Conservation (phyloP, 306 rosid species). For the Lathyrus aphaca region DNA sequence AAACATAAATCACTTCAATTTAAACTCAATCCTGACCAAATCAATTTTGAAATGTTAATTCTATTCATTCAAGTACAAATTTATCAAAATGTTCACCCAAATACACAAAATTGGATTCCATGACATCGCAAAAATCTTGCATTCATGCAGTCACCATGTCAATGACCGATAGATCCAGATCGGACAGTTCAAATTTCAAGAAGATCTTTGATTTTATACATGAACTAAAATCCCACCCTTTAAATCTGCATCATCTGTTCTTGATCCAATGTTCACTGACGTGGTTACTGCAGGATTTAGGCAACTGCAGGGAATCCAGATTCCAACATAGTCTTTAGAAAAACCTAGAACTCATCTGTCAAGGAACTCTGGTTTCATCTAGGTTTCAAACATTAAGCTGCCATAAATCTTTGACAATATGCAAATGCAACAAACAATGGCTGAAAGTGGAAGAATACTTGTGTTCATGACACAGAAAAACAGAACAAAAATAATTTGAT, state of each 20-base stretch:
- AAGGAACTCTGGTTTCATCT: neutral
- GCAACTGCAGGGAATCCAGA: no score
- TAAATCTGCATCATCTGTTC: no score
- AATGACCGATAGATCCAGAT: no score
- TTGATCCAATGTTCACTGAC: no score
- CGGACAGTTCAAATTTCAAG: no score
- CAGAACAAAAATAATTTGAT: neutral
- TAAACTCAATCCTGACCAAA: neutral
- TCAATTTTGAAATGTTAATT: neutral
- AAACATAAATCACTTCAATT: neutral
- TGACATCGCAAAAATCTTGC: no score
- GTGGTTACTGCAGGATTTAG: no score
- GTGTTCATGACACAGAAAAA: neutral
- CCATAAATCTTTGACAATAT: conserved; percentile 1
- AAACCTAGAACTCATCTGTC: conserved; percentile 5
- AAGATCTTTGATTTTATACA: no score
- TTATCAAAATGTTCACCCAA: neutral
- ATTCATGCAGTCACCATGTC: no score
- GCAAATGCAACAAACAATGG: neutral
- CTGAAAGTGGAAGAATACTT: conserved; percentile 6
- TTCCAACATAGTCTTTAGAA: neutral
- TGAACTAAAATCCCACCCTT: no score
- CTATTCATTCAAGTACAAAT: neutral
- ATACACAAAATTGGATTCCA: neutral
- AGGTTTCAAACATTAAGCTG: neutral